Conservation (phyloP, 768 basidiomycete genomes). For the Hydnum rufescens region DNA sequence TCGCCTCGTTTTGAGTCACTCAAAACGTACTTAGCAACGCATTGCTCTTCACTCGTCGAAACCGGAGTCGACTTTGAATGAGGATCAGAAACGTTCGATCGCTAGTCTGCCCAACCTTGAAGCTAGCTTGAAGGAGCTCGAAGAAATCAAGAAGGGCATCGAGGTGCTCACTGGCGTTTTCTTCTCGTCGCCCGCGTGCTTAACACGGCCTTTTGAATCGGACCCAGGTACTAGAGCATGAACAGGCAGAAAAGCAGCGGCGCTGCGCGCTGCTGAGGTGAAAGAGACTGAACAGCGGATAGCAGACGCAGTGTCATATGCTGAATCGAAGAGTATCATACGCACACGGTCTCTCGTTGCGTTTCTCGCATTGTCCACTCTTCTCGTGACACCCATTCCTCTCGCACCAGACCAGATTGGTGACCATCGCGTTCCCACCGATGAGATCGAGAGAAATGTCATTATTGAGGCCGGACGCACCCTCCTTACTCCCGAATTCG, state of each 20-base stretch:
- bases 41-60: conserved; percentile 50
- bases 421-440: conserved; percentile 9
- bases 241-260: not conserved
- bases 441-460: conserved; percentile 32
- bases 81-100: conserved; percentile 63
- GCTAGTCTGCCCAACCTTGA: conserved; percentile 59
- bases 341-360: conserved; percentile 4
- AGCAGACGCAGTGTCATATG: not conserved
- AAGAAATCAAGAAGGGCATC: conserved; percentile 64
- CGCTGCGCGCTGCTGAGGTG: conserved; percentile 2
- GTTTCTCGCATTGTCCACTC: conserved; percentile 8
- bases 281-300: not conserved
- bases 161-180: conserved; percentile 34
- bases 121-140: conserved; percentile 60
- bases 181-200: not conserved
- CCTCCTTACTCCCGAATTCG: conserved; percentile 36
- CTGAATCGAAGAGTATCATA: not conserved
- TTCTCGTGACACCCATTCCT: conserved; percentile 5
- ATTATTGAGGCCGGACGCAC: conserved; percentile 33
- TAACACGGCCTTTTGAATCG: not conserved
- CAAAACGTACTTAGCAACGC: conserved; percentile 31
- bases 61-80: conserved; percentile 55
- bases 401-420: not conserved
- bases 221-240: not conserved
- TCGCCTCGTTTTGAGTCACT: not conserved